Evolutionary conservation across 163 green algal species (phyloP).

Genomic region (Picocystis sp.): DNA sequence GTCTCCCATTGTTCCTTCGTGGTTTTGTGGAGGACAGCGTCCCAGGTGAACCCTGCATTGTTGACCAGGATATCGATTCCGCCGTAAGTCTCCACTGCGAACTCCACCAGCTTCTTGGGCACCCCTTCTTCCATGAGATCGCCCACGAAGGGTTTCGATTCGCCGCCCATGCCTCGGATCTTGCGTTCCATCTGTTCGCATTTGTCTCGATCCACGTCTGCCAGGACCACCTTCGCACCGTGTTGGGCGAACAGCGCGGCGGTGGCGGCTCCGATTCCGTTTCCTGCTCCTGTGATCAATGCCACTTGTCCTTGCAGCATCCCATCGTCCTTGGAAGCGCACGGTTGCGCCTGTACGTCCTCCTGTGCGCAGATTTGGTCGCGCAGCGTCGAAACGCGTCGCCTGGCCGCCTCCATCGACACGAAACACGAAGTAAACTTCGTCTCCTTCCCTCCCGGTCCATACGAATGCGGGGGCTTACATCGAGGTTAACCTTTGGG

Average conservation of each 20-base stretch:
- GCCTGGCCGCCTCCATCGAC: no score
- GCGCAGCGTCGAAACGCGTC: no score
- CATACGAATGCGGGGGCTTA: no score
- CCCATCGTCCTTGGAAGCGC: not conserved
- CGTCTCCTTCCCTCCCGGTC: no score
- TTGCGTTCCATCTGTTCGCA: constrained; percentile 9
- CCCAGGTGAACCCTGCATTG: constrained; percentile 73
- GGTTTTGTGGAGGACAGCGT: constrained; percentile 74
- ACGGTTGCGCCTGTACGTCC: no score
- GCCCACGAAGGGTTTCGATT: constrained; percentile 10
- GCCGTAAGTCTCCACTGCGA: constrained; percentile 36
- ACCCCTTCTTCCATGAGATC: constrained; percentile 13
- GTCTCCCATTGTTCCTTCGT: constrained; percentile 53
- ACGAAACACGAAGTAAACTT: no score
- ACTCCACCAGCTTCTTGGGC: constrained; percentile 23
- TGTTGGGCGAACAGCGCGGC: constrained; percentile 47
- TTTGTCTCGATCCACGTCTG: constrained; percentile 31
- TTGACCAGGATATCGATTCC: constrained; percentile 59
- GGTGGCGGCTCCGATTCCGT: constrained; percentile 54
- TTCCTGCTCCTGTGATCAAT: constrained; percentile 40
- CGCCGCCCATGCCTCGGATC: constrained; percentile 13
- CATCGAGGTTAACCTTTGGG: no score
- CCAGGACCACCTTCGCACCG: constrained; percentile 36
- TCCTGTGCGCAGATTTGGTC: no score
- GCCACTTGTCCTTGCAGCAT: constrained; percentile 8